Evolutionary conservation across 139 green algal genomes (phyloP), one percentile per base, ranked within the genome.

Genomic region (Coelastrella sp.): DNA sequence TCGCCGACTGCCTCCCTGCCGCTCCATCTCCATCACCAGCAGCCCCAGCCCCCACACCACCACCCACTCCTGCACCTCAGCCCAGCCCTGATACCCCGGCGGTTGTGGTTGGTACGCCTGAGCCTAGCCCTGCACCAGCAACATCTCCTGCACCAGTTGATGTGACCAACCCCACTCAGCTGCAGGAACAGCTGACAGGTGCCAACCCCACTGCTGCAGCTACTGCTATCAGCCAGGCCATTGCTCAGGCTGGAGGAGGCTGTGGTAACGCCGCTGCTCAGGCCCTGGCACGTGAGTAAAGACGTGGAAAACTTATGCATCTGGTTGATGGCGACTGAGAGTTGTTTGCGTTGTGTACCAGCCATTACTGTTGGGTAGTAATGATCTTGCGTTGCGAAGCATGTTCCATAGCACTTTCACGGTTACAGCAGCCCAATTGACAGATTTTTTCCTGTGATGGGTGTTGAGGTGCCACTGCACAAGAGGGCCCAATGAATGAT

Each of bases 221-320:
- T 20, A 5, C 5, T 20, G 82, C 82, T 7, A 13, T 87, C 20
- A n/a, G 19, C 8, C 22, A 80, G 22, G 82, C 82, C 82, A 87
- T 74, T 87, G 82, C 82, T 65, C 16, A 23, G 11, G 60, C 32
- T 17, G n/a, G 56, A 17, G 82, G 82, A 57, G 82, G 65, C 64
- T 87, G 82, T 7, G 23, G 23, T 64, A 87, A 65, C 13, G 32
- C 64, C 17, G 64, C 82, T 32, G 82, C 20, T 14, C 64, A 87
- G 64, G 82, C 82, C 10, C 82, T 87, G 64, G 64, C 82, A 87
- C 7, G 82, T 87, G 23, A 78, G 82, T 73, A n/a, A 3, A 47
- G 32, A 47, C 32, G 32, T 47, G 32, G 32, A 54, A n/a, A n/a
- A n/a, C n/a, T n/a, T n/a, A n/a, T n/a, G n/a, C n/a, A n/a, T n/a